These are phyloP conservation scores for Yarrowia deformans DNA, from an alignment of 805 yeast genomes.

Conservation along the genomic window DNA sequence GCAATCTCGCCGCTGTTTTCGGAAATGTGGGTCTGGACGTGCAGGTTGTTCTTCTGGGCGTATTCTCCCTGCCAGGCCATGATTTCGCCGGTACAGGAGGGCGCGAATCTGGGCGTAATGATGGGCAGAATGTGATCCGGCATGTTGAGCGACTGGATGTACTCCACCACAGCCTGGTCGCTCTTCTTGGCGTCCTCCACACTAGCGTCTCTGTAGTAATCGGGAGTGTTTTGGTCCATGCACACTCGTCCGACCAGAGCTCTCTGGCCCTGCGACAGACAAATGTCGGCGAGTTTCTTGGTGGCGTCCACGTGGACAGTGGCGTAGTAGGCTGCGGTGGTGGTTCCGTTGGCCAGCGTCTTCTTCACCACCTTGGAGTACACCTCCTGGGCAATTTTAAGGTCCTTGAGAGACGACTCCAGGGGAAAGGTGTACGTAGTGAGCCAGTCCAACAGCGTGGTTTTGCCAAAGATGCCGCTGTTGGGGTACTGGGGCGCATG, in stretches of 20 bases:
- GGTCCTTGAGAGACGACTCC: slow-evolving; percentile 70
- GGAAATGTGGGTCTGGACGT: slow-evolving; percentile 89
- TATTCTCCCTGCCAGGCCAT: slow-evolving; percentile 69
- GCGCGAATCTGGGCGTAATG: slow-evolving; percentile 93
- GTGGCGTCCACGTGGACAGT: slow-evolving; percentile 83
- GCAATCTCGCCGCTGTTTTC: slow-evolving; percentile 80
- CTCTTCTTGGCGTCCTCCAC: slow-evolving; percentile 61
- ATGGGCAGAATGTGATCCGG: slow-evolving; percentile 72
- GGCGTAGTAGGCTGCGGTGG: slow-evolving; percentile 90
- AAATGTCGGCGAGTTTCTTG: slow-evolving; percentile 74
- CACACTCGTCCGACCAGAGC: slow-evolving; percentile 94
- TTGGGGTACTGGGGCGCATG: slow-evolving; percentile 89
- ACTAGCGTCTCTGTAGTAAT: slow-evolving; percentile 65
- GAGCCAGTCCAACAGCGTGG: slow-evolving; percentile 90
- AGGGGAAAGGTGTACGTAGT: slow-evolving; percentile 86
- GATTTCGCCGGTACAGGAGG: slow-evolving; percentile 73
- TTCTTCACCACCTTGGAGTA: slow-evolving; percentile 72
- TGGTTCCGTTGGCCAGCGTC: slow-evolving; percentile 82
- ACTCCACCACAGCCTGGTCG: slow-evolving; percentile 64
- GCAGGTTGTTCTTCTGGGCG: slow-evolving; percentile 58
- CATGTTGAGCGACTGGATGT: slow-evolving; percentile 59
- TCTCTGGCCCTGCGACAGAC: slow-evolving; percentile 75
- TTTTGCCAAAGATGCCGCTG: slow-evolving; percentile 80
- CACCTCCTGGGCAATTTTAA: slow-evolving; percentile 62
- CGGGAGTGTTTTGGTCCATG: slow-evolving; percentile 86